These are phyloP conservation scores for rapeseed (Brassica napus) DNA, from an alignment of 345 rosid genomes.

Conservation along the genomic window DNA sequence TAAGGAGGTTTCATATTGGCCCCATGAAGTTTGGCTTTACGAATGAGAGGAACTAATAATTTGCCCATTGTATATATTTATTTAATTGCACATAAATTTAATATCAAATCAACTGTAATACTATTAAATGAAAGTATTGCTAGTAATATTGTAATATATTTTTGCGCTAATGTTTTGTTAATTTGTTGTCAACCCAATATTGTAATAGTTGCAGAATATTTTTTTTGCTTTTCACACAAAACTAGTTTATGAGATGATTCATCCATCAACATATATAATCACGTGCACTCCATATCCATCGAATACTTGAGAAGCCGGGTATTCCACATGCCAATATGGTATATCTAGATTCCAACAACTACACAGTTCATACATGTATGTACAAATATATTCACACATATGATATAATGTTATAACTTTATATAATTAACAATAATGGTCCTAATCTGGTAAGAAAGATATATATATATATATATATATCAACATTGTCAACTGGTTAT, in stretches of 20 bases:
- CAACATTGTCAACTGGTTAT: too few species aligned
- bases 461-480: too few species aligned
- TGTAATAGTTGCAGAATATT: background rate
- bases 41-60: conserved; percentile 27
- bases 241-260: background rate
- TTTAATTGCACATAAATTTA: conserved; percentile 23
- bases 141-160: background rate
- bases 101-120: conserved; percentile 17
- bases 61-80: conserved; percentile 3
- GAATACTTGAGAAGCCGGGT: background rate
- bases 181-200: background rate
- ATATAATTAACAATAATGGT: too few species aligned
- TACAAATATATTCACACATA: background rate
- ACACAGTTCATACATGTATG: background rate
- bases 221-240: background rate
- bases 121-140: conserved; percentile 16
- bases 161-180: conserved; percentile 11
- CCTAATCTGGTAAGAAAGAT: too few species aligned
- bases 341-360: background rate
- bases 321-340: background rate
- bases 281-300: conserved; percentile 22
- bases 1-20: conserved; percentile 23
- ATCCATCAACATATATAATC: background rate
- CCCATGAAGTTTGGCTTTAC: conserved; percentile 19
- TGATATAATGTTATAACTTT: too few species aligned